These are phyloP conservation scores for Boechera retrofracta DNA, from an alignment of 345 rosid species.

Conservation along the genomic window DNA sequence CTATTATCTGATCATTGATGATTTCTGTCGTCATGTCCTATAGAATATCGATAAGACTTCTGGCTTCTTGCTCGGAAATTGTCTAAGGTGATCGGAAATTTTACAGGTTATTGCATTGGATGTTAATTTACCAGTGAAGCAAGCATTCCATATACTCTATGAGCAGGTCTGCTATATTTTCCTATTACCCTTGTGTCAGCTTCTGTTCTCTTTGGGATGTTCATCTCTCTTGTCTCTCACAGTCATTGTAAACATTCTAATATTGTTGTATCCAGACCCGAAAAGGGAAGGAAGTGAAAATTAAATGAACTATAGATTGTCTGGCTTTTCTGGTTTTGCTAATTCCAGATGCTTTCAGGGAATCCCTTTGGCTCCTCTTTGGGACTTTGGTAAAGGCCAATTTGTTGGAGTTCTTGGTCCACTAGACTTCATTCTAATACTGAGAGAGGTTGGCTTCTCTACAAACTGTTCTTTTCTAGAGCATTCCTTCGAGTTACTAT, in stretches of 20 bases:
- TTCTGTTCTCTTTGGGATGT: slow-evolving; percentile 31
- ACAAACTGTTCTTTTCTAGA: slow-evolving; percentile 12
- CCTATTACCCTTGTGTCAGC: slow-evolving; percentile 17
- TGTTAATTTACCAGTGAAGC: slow-evolving; percentile 93
- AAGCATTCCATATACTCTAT: slow-evolving; percentile 93
- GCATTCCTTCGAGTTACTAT: slow-evolving; percentile 10
- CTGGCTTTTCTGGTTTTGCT: slow-evolving; percentile 39
- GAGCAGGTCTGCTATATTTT: slow-evolving; percentile 73
- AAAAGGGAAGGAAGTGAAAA: slow-evolving; percentile 24
- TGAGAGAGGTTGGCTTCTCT: slow-evolving; percentile 66
- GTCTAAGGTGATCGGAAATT: slow-evolving; percentile 11
- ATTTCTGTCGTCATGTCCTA: slow-evolving; percentile 24
- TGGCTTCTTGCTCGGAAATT: slow-evolving; percentile 19
- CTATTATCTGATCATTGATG: slow-evolving; percentile 37
- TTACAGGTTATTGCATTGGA: slow-evolving; percentile 91
- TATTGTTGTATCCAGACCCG: slow-evolving; percentile 30
- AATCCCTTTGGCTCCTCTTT: slow-evolving; percentile 82
- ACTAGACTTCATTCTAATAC: slow-evolving; percentile 77
- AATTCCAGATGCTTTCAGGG: slow-evolving; percentile 58
- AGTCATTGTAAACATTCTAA: slow-evolving; percentile 24
- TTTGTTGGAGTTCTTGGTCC: slow-evolving; percentile 88
- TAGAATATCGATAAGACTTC: slow-evolving; percentile 9
- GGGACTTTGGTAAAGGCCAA: slow-evolving; percentile 71
- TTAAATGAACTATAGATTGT: slow-evolving; percentile 25
- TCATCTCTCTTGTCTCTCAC: slow-evolving; percentile 23